A percentile compares a stretch with the other conserved stretches of the same genome.
These are phyloP conservation scores for Cantharellus cinnabarinus DNA, from an alignment of 768 basidiomycete genomes.

Conservation along the genomic window DNA sequence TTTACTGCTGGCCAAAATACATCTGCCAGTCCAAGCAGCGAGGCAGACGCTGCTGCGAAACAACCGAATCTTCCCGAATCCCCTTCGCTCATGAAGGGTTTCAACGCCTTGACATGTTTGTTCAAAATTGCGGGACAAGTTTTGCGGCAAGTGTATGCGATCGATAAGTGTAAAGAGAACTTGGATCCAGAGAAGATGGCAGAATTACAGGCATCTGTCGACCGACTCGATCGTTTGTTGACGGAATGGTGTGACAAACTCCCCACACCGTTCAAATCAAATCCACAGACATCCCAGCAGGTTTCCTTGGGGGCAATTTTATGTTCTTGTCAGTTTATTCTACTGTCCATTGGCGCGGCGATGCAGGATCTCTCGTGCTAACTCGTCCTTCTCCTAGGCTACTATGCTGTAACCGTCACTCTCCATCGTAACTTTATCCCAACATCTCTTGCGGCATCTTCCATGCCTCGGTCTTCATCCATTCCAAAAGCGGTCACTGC, in stretches of 20 bases:
- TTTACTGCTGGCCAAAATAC: slow-evolving; percentile 30
- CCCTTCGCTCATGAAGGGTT: slow-evolving; percentile 60
- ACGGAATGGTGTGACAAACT: slow-evolving; percentile 70
- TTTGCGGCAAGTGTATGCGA: slow-evolving; percentile 60
- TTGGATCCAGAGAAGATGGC: slow-evolving; percentile 52
- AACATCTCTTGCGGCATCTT: slow-evolving; percentile 20
- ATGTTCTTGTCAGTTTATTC: slow-evolving; percentile 35
- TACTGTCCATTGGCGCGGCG: not conserved
- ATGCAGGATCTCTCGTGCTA: not conserved
- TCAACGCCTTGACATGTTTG: slow-evolving; percentile 49
- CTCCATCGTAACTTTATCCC: slow-evolving; percentile 78
- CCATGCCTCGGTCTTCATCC: slow-evolving; percentile 38
- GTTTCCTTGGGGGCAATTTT: slow-evolving; percentile 67
- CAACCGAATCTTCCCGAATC: slow-evolving; percentile 3
- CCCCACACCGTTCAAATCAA: slow-evolving; percentile 52
- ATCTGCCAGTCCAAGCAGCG: not conserved
- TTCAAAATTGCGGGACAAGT: slow-evolving; percentile 64
- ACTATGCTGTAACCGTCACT: slow-evolving; percentile 72
- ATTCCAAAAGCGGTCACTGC: slow-evolving; percentile 64
- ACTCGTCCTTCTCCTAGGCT: slow-evolving; percentile 15
- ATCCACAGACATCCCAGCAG: slow-evolving; percentile 53
- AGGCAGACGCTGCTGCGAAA: not conserved
- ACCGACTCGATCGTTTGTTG: slow-evolving; percentile 54
- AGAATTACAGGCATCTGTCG: slow-evolving; percentile 61
- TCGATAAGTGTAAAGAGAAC: slow-evolving; percentile 35